Evolutionary conservation across 805 yeast genomes (phyloP).

Genomic region (Saccharomycopsis oosterbeekiorum): DNA sequence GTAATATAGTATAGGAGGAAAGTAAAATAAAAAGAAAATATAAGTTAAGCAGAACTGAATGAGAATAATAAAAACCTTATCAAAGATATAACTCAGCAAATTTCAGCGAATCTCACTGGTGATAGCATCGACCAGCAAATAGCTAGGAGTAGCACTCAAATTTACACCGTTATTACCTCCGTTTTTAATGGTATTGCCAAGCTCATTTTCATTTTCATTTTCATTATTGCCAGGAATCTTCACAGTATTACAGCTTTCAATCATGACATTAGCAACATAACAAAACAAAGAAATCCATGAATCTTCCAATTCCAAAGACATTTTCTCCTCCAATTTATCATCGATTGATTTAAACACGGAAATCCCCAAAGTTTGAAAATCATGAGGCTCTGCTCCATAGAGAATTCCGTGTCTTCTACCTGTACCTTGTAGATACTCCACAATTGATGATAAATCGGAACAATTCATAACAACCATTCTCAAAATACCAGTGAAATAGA

Average conservation of each 20-base stretch:
- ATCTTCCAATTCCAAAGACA: conserved; percentile 19
- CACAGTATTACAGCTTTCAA: conserved; percentile 19
- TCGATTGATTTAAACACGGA: conserved; percentile 17
- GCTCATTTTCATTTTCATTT: neutral
- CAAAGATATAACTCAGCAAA: neutral
- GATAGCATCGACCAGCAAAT: neutral
- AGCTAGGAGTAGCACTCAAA: neutral
- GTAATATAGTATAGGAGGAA: neutral
- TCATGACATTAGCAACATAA: conserved; percentile 24
- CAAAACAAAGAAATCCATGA: conserved; percentile 24
- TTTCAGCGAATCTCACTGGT: neutral
- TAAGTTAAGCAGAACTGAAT: neutral
- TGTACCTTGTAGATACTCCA: conserved; percentile 16
- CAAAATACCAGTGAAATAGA: conserved; percentile 18
- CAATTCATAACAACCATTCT: conserved; percentile 17
- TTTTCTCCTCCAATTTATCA: conserved; percentile 17
- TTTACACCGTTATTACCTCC: neutral
- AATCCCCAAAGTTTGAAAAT: conserved; percentile 18
- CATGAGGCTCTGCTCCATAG: conserved; percentile 19
- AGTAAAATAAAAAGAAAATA: neutral
- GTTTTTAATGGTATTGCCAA: neutral
- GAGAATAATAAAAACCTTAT: neutral
- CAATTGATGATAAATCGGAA: conserved; percentile 16
- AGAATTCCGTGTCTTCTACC: conserved; percentile 20
- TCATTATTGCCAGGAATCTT: neutral